Base-by-base conservation (phyloP, 2,329 filamentous ascomycete species). In the Boeremia lycopersici region DNA sequence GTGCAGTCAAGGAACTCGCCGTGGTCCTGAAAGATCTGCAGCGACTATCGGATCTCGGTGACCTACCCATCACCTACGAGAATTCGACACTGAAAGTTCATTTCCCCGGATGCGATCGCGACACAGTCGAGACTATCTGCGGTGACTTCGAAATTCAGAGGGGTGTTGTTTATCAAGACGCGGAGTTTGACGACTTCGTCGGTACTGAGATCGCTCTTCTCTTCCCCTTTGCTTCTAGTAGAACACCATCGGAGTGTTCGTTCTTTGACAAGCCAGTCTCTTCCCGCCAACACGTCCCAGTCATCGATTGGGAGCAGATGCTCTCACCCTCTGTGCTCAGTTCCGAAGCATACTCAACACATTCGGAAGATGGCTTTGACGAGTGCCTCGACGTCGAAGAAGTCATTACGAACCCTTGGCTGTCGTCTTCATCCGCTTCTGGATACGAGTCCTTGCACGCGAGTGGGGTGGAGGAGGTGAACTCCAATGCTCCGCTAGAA, bases 51-150 rank as follows among this genome's bases (percentile, higher is more conserved):
- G 78, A 81, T 0, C 75, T 98, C 1, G 95, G 95, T 1, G 92
- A 97, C 69, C 78, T 99, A 17, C 92, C 93, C 0, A 85, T 98
- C 30, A 82, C 85, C 0, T 82, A 96, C 47, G 85, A 91, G 48
- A 79, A 83, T 30, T 85, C 85, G 2, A 83, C 85, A 0, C 78
- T 97, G 4, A 86, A 92, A 30, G 86, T 98, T 2, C 88, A 92
- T 28, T 98, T 99, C 69, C 92, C 93, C 0, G 95, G 95, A 3
- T 93, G 95, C 58, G 93, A 98, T 67, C 86, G 86, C 0, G 85
- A 88, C 13, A 90, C 90, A 0, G 89, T 96, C 0, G 91, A 96
- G 70, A 81, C 82, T 3, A 82, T 99, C 1, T 97, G 93, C 72
- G 86, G 91, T 41, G 95, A 99, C 71, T 82, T 96, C 10, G 90